Percentiles rank a stretch among this genome's conserved stretches.
Conservation (phyloP, 768 basidiomycete species). For the Naganishia antarctica region DNA sequence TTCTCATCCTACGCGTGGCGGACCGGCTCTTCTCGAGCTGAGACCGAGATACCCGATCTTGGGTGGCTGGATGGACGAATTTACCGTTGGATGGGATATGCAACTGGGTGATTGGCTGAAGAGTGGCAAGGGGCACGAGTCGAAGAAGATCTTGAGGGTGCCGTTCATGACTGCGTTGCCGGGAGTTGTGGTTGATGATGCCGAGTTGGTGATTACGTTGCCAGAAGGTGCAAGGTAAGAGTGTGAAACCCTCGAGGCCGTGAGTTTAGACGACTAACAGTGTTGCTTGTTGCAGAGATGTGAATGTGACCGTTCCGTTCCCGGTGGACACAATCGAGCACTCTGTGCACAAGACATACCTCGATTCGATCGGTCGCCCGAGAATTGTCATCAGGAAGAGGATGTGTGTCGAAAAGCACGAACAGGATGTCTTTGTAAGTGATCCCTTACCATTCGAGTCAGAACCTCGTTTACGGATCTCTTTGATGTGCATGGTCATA, state of each 20-base stretch:
- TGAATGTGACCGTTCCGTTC: constrained; percentile 74
- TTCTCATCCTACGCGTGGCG: constrained; percentile 60
- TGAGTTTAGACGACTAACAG: constrained; percentile 23
- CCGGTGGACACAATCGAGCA: constrained; percentile 60
- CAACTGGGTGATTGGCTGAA: constrained; percentile 61
- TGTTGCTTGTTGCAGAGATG: constrained; percentile 56
- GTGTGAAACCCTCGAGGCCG: constrained; percentile 12
- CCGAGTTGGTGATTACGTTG: constrained; percentile 70
- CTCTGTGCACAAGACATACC: constrained; percentile 75
- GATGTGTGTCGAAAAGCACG: constrained; percentile 72
- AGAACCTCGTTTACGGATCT: constrained; percentile 9
- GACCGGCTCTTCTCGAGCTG: constrained; percentile 61
- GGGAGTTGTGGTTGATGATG: constrained; percentile 74
- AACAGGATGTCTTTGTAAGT: constrained; percentile 73
- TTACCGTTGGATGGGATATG: constrained; percentile 91
- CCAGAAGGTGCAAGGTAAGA: constrained; percentile 95
- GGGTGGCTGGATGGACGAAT: constrained; percentile 96
- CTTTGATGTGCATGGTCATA: constrained; percentile 45
- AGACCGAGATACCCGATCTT: constrained; percentile 85
- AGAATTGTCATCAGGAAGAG: constrained; percentile 67
- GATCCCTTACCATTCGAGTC: constrained; percentile 7
- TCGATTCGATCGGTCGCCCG: constrained; percentile 86
- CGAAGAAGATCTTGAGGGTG: constrained; percentile 67
- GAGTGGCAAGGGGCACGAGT: constrained; percentile 60
- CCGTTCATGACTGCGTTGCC: constrained; percentile 79